Percentiles rank a stretch among this genome's conserved stretches.
These are phyloP conservation scores for Colletotrichum truncatum DNA, from an alignment of 2,329 filamentous ascomycete species.

Conservation along the genomic window DNA sequence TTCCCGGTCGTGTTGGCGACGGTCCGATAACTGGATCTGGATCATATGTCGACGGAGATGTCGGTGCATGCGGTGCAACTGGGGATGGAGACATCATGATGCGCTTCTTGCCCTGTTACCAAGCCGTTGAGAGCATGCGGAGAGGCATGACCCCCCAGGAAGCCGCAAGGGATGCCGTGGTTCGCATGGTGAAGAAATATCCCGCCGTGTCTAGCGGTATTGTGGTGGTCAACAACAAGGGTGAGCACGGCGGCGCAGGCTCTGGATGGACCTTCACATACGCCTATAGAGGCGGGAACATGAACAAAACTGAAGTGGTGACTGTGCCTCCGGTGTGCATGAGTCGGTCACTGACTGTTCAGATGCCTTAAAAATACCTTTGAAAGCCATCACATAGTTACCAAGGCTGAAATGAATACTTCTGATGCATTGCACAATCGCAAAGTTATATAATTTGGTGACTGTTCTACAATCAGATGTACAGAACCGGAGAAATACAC, in stretches of 20 bases:
- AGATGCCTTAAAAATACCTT: background rate
- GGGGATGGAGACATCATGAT: slow-evolving; percentile 68
- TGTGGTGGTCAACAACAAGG: slow-evolving; percentile 59
- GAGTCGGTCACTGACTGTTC: background rate
- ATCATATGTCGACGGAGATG: slow-evolving; percentile 62
- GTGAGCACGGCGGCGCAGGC: slow-evolving; percentile 59
- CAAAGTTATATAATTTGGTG: too few relatives aligned
- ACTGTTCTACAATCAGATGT: too few relatives aligned
- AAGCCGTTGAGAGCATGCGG: slow-evolving; percentile 63
- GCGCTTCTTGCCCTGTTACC: slow-evolving; percentile 65
- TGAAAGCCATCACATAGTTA: too few relatives aligned
- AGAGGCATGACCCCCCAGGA: slow-evolving; percentile 55
- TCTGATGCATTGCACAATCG: too few relatives aligned
- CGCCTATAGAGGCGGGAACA: slow-evolving; percentile 55
- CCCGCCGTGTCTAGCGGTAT: slow-evolving; percentile 57
- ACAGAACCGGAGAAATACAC: too few relatives aligned
- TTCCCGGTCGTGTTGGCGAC: slow-evolving; percentile 65
- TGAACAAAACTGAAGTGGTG: slow-evolving; percentile 56
- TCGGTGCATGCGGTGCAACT: slow-evolving; percentile 64
- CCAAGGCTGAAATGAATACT: too few relatives aligned
- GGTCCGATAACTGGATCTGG: slow-evolving; percentile 64
- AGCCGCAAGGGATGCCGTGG: slow-evolving; percentile 60
- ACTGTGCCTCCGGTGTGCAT: slow-evolving; percentile 41
- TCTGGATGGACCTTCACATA: slow-evolving; percentile 66
- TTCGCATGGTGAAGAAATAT: slow-evolving; percentile 57